Conservation (phyloP, 1,284 basidiomycete species). For the Malassezia psittaci region DNA sequence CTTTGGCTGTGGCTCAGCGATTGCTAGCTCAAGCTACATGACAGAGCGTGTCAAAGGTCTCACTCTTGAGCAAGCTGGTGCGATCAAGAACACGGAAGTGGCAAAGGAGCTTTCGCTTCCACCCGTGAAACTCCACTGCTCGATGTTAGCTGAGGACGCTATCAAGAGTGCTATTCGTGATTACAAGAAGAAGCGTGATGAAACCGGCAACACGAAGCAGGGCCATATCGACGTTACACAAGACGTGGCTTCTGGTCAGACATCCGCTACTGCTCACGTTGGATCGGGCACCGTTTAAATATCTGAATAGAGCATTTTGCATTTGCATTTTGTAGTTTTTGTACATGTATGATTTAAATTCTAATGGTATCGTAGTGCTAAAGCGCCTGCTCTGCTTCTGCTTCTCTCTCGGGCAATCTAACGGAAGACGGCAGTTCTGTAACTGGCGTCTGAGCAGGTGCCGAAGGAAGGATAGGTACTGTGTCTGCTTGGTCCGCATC, state of each 20-base stretch:
- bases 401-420: too few species aligned
- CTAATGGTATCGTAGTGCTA: too few species aligned
- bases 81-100: slow-evolving; percentile 98
- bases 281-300: slow-evolving; percentile 41
- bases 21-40: slow-evolving; percentile 61
- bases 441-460: neutral
- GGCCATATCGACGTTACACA: slow-evolving; percentile 70
- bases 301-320: neutral
- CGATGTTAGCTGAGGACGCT: slow-evolving; percentile 94
- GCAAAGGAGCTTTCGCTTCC: slow-evolving; percentile 77
- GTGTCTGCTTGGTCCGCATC: neutral
- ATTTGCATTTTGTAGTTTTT: neutral
- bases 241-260: slow-evolving; percentile 58
- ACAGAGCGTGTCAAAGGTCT: slow-evolving; percentile 96
- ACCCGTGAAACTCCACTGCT: slow-evolving; percentile 71
- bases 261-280: slow-evolving; percentile 59
- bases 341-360: neutral
- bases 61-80: slow-evolving; percentile 81
- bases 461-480: neutral
- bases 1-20: slow-evolving; percentile 73
- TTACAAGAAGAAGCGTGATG: slow-evolving; percentile 37
- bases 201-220: slow-evolving; percentile 37
- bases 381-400: too few species aligned
- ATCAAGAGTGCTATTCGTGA: slow-evolving; percentile 56
- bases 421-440: neutral